These are phyloP conservation scores for Phytophthora lateralis DNA, from an alignment of 352 stramenopile species.

Conservation along the genomic window DNA sequence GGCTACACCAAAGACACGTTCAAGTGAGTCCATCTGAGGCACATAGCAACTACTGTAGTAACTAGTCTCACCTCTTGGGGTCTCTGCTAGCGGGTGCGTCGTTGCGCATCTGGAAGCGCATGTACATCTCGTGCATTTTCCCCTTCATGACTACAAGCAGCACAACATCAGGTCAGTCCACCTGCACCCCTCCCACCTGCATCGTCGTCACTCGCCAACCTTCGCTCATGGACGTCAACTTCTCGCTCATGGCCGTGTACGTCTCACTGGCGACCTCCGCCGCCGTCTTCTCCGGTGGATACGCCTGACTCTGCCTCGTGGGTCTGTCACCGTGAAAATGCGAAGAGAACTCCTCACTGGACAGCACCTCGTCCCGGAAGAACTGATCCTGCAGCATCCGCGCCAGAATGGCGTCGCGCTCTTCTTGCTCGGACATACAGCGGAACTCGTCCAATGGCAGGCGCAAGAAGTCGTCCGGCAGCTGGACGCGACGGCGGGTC, in stretches of 20 bases:
- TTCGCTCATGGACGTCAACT: slow-evolving; percentile 82
- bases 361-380: slow-evolving; percentile 76
- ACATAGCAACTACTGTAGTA: neutral
- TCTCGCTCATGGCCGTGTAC: slow-evolving; percentile 67
- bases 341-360: slow-evolving; percentile 71
- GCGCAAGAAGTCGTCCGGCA: slow-evolving; percentile 78
- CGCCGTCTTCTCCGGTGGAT: slow-evolving; percentile 66
- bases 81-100: slow-evolving; percentile 55
- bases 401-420: slow-evolving; percentile 70
- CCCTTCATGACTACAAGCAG: slow-evolving; percentile 65
- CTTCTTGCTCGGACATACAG: slow-evolving; percentile 65
- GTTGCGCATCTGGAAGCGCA: slow-evolving; percentile 78
- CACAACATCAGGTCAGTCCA: slow-evolving; percentile 9
- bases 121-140: slow-evolving; percentile 85
- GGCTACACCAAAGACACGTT: slow-evolving; percentile 38
- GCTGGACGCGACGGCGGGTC: slow-evolving; percentile 30
- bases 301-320: slow-evolving; percentile 19
- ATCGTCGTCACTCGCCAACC: slow-evolving; percentile 28
- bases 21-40: neutral
- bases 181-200: neutral
- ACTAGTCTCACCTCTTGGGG: slow-evolving; percentile 56
- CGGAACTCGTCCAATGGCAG: slow-evolving; percentile 42
- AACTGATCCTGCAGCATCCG: slow-evolving; percentile 88
- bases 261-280: slow-evolving; percentile 77
- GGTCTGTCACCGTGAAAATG: slow-evolving; percentile 59